Conservation (phyloP, 495 filamentous ascomycete species). For the Lophiotrema nucula region DNA sequence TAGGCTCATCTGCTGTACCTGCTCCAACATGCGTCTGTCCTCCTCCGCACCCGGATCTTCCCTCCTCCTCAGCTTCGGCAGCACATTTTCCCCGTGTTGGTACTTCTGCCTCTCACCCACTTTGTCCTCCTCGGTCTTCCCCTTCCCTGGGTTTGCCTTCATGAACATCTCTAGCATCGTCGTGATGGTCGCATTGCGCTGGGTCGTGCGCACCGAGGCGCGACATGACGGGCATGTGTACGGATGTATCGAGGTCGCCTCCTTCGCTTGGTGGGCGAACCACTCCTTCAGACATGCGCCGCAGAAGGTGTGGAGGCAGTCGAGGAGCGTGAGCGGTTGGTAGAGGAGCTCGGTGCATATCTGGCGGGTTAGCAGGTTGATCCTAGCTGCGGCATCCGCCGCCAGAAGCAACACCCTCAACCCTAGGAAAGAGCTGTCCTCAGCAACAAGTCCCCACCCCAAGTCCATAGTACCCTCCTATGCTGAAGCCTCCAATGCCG, state of each 20-base stretch:
- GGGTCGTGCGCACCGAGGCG: constrained; percentile 76
- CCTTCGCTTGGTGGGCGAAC: constrained; percentile 68
- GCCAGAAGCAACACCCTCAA: not conserved
- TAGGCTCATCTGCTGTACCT: constrained; percentile 70
- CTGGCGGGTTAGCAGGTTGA: constrained; percentile 48
- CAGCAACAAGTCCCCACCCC: not conserved
- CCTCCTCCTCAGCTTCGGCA: constrained; percentile 55
- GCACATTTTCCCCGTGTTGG: constrained; percentile 71
- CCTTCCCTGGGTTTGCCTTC: constrained; percentile 69
- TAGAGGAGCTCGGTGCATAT: constrained; percentile 96
- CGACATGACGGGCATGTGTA: constrained; percentile 94
- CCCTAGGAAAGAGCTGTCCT: not conserved
- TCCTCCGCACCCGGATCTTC: constrained; percentile 58
- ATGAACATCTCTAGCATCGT: constrained; percentile 81
- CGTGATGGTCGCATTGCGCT: constrained; percentile 78
- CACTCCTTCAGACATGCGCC: constrained; percentile 91
- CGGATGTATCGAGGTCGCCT: constrained; percentile 52
- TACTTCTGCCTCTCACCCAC: constrained; percentile 67
- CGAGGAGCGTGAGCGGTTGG: constrained; percentile 91
- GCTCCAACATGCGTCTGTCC: constrained; percentile 66
- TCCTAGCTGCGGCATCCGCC: constrained; percentile 6
- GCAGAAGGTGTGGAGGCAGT: constrained; percentile 97
- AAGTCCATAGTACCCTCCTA: not conserved
- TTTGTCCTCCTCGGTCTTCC: constrained; percentile 65
- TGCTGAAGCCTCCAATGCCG: not conserved